Evolutionary conservation across 1,284 basidiomycete species (phyloP).

Genomic region (Cryptococcus sp.): DNA sequence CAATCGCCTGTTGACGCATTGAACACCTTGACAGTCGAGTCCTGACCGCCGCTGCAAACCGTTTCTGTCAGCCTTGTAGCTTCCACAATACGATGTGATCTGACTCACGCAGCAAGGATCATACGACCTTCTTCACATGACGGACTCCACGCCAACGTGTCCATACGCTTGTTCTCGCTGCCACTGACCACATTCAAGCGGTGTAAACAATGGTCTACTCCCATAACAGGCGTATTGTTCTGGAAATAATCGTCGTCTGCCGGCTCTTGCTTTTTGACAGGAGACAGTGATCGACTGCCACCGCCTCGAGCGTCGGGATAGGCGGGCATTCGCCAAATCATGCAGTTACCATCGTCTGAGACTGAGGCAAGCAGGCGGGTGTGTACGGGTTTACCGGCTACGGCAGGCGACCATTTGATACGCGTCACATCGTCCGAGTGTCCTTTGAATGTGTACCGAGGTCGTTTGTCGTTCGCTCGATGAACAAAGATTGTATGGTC

Average conservation of each 20-base stretch:
- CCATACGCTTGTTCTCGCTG: conserved; percentile 48
- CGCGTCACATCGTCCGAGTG: conserved; percentile 48
- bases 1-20: conserved; percentile 37
- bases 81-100: background rate
- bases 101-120: conserved; percentile 48
- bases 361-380: conserved; percentile 39
- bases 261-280: conserved; percentile 16
- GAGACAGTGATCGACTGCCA: conserved; percentile 11
- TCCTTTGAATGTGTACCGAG: conserved; percentile 42
- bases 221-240: conserved; percentile 19
- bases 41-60: conserved; percentile 40
- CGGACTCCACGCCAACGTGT: conserved; percentile 44
- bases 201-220: conserved; percentile 35
- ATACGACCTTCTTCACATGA: conserved; percentile 26
- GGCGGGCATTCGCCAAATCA: conserved; percentile 42
- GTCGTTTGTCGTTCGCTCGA: conserved; percentile 36
- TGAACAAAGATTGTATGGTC: conserved; percentile 46
- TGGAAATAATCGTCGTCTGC: conserved; percentile 29
- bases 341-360: conserved; percentile 44
- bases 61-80: background rate
- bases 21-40: conserved; percentile 47
- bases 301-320: conserved; percentile 30
- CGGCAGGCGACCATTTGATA: conserved; percentile 41
- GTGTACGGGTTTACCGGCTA: conserved; percentile 2
- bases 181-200: conserved; percentile 37